A percentile compares a stretch with the other conserved stretches of the same genome.
These are phyloP conservation scores for Venturia oleaginea DNA, from an alignment of 2,329 filamentous ascomycete species.

Conservation along the genomic window DNA sequence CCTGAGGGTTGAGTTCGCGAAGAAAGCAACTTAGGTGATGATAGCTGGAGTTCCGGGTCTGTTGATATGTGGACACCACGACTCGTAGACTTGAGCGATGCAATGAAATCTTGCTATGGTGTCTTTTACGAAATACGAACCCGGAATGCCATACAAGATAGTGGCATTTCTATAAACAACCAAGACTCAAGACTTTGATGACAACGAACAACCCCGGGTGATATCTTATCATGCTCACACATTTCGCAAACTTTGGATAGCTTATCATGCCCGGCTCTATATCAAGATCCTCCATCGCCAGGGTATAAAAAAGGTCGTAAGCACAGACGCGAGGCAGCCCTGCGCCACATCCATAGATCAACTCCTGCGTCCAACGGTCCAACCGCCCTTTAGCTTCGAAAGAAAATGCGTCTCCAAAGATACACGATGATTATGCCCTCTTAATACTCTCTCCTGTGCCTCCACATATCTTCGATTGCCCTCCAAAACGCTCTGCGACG, in stretches of 20 bases:
- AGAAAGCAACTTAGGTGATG: constrained; percentile 38
- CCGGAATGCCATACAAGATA: neutral
- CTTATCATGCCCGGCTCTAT: neutral
- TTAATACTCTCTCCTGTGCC: neutral
- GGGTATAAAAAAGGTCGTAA: neutral
- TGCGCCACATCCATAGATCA: neutral
- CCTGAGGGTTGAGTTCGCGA: constrained; percentile 78
- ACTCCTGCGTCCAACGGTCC: neutral
- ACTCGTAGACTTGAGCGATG: neutral
- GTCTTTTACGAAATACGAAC: neutral
- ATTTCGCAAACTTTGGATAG: no score
- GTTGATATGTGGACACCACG: neutral
- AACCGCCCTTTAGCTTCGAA: neutral
- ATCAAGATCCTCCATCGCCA: neutral
- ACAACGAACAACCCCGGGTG: neutral
- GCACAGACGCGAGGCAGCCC: neutral
- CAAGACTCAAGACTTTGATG: neutral
- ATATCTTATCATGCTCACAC: no score
- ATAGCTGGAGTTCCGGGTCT: neutral
- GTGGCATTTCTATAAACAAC: neutral
- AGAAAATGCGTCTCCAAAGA: neutral
- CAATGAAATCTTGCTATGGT: neutral
- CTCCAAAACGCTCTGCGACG: neutral
- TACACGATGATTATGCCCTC: neutral
- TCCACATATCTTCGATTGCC: neutral